Conservation (phyloP, 2,329 filamentous ascomycete genomes). For the Coniochaeta sp. region DNA sequence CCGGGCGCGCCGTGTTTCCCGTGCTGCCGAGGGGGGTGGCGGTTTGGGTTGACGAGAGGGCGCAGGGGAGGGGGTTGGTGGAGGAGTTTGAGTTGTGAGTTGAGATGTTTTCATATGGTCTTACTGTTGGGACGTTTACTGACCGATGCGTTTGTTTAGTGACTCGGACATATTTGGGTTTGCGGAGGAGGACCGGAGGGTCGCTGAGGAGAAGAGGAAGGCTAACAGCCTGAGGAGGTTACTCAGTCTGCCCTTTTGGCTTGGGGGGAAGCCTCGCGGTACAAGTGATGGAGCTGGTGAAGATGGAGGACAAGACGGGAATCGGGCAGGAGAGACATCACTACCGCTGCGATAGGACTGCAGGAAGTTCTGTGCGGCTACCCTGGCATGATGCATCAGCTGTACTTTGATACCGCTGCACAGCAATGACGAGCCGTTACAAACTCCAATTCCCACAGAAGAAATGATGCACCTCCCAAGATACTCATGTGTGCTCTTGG, state of each 20-base stretch:
- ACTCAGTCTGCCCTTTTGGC: neutral
- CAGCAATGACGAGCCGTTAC: no score
- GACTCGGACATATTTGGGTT: neutral
- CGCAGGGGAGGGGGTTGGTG: slow-evolving; percentile 36
- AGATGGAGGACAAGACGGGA: neutral
- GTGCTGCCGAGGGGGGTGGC: slow-evolving; percentile 47
- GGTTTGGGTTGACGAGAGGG: slow-evolving; percentile 54
- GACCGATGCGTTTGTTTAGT: neutral
- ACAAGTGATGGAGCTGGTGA: neutral
- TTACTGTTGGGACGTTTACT: neutral
- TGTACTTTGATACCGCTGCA: no score
- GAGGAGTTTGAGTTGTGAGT: slow-evolving; percentile 15
- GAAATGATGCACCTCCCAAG: no score
- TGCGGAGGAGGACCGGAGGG: neutral
- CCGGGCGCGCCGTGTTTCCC: slow-evolving; percentile 53
- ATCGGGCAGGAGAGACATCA: no score
- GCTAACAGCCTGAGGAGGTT: neutral
- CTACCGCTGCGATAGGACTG: neutral
- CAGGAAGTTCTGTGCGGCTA: no score
- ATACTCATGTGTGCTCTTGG: no score
- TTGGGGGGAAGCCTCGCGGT: neutral
- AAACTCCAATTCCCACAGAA: no score
- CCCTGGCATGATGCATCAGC: no score
- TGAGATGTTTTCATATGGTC: neutral
- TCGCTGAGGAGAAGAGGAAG: neutral